Base-by-base conservation (phyloP, 1,284 basidiomycete genomes). In the Boletus hoseneyae region DNA sequence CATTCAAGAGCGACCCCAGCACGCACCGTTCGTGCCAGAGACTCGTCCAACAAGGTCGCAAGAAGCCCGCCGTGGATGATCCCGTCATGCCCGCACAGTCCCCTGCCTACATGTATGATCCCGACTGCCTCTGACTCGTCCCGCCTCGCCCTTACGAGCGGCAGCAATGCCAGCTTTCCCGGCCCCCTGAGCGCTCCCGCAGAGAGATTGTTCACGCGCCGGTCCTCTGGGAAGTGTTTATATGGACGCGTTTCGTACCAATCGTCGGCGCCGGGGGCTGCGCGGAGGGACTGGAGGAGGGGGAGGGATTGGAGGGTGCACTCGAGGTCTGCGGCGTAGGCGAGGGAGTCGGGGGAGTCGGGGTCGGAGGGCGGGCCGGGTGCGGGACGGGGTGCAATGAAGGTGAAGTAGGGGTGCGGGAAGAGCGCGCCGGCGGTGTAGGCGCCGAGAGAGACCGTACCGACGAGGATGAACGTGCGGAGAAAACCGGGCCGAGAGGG, bases 51-150 rank as follows among this genome's bases (percentile, higher is more conserved):
- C 4, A 98, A 71, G 1, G 93, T 97, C 25, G 93, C 92, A 21
- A 97, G 74, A 53, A 98, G 66, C 2, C 96, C 96, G 0, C 96
- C 96, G 65, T 98, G 96, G 2, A 97, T 73, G 56, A 98, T 91
- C 0, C 94, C 94, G 67, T 96, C 93, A 60, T 96, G 93, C 3
- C 91, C 92, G 63, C 95, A 97, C 44, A 98, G 62, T 6, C 85
- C 86, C 33, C 89, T 72, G 1, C 96, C 95, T 8, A 97, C 74
- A 64, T 97, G 95, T 2, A 93, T 53, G 52, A 97, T 71, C 12
- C 83, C 75, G 50, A 83, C 64, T 7, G 79, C 79, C 69, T 92
- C 86, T 9, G 73, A 77, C 65, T 92, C 89, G 68, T 96, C 90
- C 51, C 73, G 73, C 60, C 76, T 80, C n/a, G 82, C 81, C 16